Conservation (phyloP, 1,284 basidiomycete species). For the Pseudozyma thailandica region DNA sequence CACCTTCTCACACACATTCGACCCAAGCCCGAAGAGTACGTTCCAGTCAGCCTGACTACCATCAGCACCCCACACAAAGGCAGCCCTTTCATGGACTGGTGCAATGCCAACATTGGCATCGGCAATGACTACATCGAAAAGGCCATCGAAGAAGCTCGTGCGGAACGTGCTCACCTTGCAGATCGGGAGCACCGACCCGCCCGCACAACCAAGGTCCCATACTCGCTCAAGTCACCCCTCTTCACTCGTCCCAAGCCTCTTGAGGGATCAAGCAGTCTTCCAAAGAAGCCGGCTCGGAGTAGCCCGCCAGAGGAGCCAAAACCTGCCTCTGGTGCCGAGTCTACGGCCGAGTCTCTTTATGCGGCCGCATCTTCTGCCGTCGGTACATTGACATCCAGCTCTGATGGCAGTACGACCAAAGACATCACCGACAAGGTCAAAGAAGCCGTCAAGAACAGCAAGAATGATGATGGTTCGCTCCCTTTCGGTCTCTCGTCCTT, state of each 20-base stretch:
- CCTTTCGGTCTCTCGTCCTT: conserved; percentile 45
- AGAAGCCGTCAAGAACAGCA: conserved; percentile 29
- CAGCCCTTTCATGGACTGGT: conserved; percentile 99
- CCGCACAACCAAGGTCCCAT: conserved; percentile 46
- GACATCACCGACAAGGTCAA: conserved; percentile 35
- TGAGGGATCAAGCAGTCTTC: conserved; percentile 25
- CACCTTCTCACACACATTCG: conserved; percentile 87
- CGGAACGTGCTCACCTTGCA: conserved; percentile 27
- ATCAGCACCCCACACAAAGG: conserved; percentile 94
- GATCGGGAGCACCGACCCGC: conserved; percentile 24
- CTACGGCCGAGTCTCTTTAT: conserved; percentile 16
- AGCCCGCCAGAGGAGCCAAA: conserved; percentile 12
- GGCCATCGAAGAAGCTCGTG: conserved; percentile 52
- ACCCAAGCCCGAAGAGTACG: conserved; percentile 78
- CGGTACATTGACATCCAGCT: not conserved
- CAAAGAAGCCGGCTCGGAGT: conserved; percentile 14
- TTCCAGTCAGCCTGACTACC: conserved; percentile 86
- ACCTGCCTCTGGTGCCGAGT: conserved; percentile 8
- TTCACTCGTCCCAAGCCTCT: conserved; percentile 54
- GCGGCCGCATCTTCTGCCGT: conserved; percentile 30
- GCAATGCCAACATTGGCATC: conserved; percentile 70
- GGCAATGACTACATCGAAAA: conserved; percentile 64
- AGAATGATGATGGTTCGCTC: conserved; percentile 30
- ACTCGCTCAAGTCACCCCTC: conserved; percentile 62
- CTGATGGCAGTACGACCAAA: not conserved